phyloP scores from a whole-genome alignment of 2,329 filamentous ascomycete species.

The Colletotrichum sp. region DNA sequence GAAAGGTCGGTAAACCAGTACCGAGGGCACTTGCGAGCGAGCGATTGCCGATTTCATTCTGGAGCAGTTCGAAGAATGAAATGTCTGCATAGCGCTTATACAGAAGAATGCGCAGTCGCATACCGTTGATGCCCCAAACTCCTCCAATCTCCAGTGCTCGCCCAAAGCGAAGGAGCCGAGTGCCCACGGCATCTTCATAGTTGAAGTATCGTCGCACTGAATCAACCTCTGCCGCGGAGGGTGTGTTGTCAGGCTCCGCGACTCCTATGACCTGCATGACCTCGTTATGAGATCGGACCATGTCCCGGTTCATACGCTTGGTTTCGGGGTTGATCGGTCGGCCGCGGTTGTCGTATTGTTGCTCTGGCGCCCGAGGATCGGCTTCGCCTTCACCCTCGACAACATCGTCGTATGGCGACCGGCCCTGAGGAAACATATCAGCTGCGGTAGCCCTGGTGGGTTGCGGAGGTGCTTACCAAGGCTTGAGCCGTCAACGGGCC shows the following conservation, averaged over 20 bases:
- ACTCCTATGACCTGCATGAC: conserved; percentile 69
- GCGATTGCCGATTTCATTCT: conserved; percentile 35
- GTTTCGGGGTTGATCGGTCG: conserved; percentile 61
- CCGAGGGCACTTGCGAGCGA: conserved; percentile 37
- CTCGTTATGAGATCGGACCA: conserved; percentile 66
- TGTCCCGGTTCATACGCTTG: conserved; percentile 58
- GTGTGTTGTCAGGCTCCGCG: conserved; percentile 59
- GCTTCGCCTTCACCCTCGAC: conserved; percentile 53
- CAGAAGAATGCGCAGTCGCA: conserved; percentile 60
- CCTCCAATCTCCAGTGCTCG: conserved; percentile 45
- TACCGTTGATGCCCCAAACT: conserved; percentile 57
- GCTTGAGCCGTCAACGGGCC: conserved; percentile 63
- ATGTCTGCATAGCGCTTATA: conserved; percentile 55
- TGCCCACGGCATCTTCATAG: conserved; percentile 54
- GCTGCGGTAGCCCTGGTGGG: background rate
- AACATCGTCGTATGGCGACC: conserved; percentile 65
- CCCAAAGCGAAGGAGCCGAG: conserved; percentile 36
- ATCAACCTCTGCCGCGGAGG: conserved; percentile 42
- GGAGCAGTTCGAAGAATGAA: conserved; percentile 51
- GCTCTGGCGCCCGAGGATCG: conserved; percentile 43
- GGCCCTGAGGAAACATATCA: conserved; percentile 44
- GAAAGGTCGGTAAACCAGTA: conserved; percentile 44
- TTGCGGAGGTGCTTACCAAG: conserved; percentile 44
- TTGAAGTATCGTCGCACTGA: conserved; percentile 46
- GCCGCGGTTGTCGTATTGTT: conserved; percentile 60